Base-by-base conservation (phyloP, 202 grass and related monocot genomes). In the Schoenoplectus triqueter region DNA sequence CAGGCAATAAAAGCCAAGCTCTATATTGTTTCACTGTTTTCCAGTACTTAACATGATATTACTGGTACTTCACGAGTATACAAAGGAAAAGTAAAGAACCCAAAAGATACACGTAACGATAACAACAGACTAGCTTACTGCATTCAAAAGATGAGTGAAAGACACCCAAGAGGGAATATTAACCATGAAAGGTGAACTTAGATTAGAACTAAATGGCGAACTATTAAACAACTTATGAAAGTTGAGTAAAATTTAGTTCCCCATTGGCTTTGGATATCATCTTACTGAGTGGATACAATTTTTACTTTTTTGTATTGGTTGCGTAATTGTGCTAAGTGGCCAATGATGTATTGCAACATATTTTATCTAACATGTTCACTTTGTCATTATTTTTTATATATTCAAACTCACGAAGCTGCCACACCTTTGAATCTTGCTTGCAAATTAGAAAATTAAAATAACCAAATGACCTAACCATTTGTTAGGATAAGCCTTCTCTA, bases 41-140 rank as follows among this genome's bases (percentile, higher is more conserved):
- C 22, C 31, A 67, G 22, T 22, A 10, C 65, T 41, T 67, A 41
- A 70, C 10, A 46, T 15, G 41, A 70, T 47, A 47, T 70, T 14
- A 6, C 42, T 70, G 67, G 42, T 70, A 70, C 13, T 69, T 40
- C 40, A 45, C 39, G 31, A 39, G 31, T 41, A 67, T 42, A 67
- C 10, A 13, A 41, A 67, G 11, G 65, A 41, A 40, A 67, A 42
- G 47, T 1, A n/a, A 3, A 14, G 49, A 72, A 72, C 14, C 44
- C 51, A n/a, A 73, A 73, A 51, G 70, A 50, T 73, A 49, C 7
- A 20, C 19, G 8, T 50, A 50, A 48, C 7, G 11, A 21, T 73
- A 49, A 51, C 47, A 51, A 21, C 46, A 73, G 14, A 73, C n/a
- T 73, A 73, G n/a, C 70, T 73, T 72, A 72, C 15, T 50, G 45